Conservation (phyloP, 2,329 filamentous ascomycete genomes). For the Scortechinia acanthostroma region DNA sequence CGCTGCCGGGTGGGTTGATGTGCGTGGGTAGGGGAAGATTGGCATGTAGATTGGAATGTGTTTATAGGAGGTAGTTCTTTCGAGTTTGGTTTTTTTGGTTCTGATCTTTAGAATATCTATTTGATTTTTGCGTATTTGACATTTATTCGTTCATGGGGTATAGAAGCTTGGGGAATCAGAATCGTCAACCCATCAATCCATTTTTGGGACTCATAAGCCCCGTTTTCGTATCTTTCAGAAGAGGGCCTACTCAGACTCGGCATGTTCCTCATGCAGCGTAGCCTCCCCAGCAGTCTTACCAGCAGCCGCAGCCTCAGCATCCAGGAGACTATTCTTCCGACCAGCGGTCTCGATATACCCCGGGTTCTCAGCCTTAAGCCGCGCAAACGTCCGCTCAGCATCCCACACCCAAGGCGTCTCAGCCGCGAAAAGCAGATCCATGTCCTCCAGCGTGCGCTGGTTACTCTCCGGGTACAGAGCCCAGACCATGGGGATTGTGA, state of each 20-base stretch:
- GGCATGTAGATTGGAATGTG: too few relatives aligned
- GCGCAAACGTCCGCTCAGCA: slow-evolving; percentile 55
- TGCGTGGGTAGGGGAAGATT: too few relatives aligned
- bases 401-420: slow-evolving; percentile 66
- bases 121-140: too few relatives aligned
- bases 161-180: too few relatives aligned
- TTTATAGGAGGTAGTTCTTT: too few relatives aligned
- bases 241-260: not conserved
- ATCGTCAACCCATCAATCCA: too few relatives aligned
- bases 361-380: slow-evolving; percentile 53
- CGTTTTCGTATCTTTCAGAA: not conserved
- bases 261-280: not conserved
- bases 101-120: too few relatives aligned
- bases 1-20: too few relatives aligned
- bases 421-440: slow-evolving; percentile 66
- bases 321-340: not conserved
- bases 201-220: too few relatives aligned
- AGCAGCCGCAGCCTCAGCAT: not conserved
- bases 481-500: slow-evolving; percentile 66
- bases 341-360: slow-evolving; percentile 8
- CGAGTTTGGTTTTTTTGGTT: too few relatives aligned
- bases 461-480: slow-evolving; percentile 70
- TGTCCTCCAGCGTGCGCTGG: slow-evolving; percentile 68
- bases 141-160: too few relatives aligned
- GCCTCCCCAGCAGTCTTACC: too few relatives aligned